Conservation (phyloP, 2,329 filamentous ascomycete genomes). For the Fusarium fracticaudum region DNA sequence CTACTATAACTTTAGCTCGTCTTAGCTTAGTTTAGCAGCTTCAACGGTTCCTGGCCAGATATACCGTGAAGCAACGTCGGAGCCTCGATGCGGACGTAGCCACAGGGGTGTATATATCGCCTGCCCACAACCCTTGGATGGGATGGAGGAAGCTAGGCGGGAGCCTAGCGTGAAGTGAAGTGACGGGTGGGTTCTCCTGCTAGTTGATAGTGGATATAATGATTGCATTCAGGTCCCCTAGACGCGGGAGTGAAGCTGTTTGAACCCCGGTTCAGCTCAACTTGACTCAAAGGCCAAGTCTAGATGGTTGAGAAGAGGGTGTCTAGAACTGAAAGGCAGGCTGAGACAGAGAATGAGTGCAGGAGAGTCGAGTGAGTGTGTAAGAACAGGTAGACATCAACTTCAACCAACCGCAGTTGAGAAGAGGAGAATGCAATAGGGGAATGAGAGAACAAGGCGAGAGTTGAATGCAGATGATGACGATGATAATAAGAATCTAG, state of each 20-base stretch:
- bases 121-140: conserved; percentile 5
- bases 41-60: conserved; percentile 28
- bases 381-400: background rate
- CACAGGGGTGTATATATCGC: conserved; percentile 24
- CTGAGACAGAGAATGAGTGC: conserved; percentile 21
- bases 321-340: background rate
- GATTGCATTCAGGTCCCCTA: conserved; percentile 22
- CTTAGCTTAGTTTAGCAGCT: conserved; percentile 12
- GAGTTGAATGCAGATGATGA: conserved; percentile 1
- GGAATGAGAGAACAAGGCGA: background rate
- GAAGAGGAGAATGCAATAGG: background rate
- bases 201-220: conserved; percentile 25
- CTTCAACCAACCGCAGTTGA: background rate
- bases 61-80: conserved; percentile 9
- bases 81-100: conserved; percentile 1
- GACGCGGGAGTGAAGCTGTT: background rate
- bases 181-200: background rate
- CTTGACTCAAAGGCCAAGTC: background rate
- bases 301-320: background rate
- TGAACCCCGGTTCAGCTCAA: background rate
- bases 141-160: conserved; percentile 8
- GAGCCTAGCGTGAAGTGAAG: conserved; percentile 17
- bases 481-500: conserved; percentile 13
- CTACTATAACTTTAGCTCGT: conserved; percentile 5
- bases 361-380: background rate